Conservation (phyloP, 305 asterid genomes). For the Fraxinus angustifolia region DNA sequence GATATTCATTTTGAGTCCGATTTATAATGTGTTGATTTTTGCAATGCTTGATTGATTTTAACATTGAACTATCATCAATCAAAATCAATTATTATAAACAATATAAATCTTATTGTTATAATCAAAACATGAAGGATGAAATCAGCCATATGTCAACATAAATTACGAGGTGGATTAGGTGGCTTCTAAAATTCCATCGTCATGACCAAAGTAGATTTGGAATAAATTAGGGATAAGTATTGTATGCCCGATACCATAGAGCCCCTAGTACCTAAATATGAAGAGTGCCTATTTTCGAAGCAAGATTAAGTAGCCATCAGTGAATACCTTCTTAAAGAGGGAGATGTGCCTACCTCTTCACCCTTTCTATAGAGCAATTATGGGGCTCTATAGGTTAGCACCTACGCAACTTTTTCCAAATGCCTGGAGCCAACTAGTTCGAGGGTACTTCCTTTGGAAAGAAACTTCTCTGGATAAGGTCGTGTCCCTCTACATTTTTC, state of each 20-base stretch:
- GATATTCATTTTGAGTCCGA: neutral
- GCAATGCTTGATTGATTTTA: neutral
- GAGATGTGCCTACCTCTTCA: neutral
- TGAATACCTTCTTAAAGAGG: neutral
- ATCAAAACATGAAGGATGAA: neutral
- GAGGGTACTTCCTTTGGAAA: too few relatives aligned
- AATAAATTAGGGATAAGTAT: neutral
- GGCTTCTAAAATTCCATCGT: neutral
- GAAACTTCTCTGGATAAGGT: neutral
- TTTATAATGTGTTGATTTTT: neutral
- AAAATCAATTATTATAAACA: neutral
- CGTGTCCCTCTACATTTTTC: neutral
- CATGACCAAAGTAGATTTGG: neutral
- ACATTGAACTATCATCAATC: neutral
- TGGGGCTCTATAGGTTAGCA: neutral
- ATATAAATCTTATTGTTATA: neutral
- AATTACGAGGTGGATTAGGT: neutral
- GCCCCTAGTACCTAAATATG: neutral
- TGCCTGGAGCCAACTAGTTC: neutral
- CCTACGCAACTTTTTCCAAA: neutral
- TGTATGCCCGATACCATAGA: neutral
- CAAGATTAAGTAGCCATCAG: neutral
- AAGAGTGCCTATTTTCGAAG: neutral
- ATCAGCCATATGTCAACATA: neutral
- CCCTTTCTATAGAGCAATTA: neutral